Evolutionary conservation across 805 yeast species (phyloP), one percentile per base, ranked within the genome.

Genomic region (Monosporozyma yasuniensis): DNA sequence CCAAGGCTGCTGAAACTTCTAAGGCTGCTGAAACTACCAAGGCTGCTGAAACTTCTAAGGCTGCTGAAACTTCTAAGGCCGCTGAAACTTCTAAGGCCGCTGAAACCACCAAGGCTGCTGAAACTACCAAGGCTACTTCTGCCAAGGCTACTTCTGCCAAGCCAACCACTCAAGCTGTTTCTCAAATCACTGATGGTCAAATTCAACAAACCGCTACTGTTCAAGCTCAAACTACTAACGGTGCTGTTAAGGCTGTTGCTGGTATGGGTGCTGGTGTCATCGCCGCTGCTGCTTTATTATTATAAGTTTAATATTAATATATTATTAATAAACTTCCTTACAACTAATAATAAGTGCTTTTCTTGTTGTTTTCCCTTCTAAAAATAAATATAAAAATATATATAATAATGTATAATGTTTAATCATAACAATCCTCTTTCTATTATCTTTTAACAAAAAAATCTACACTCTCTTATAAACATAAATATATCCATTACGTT

Each of bases 401-500:
- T 38, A 11, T 43, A 43, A 32, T 43, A 4, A 19, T 19, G 8
- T 42, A 23, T 30, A 34, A n/a, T 34, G 19, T 34, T 34, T 34
- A 34, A 34, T 30, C n/a, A 30, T 30, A 6, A 11, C 34, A 6
- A 7, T 30, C 22, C 9, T 21, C 4, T 21, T 27, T n/a, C n/a
- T n/a, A n/a, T n/a, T n/a, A n/a, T n/a, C n/a, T n/a, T n/a, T n/a
- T n/a, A n/a, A n/a, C n/a, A n/a, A n/a, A n/a, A n/a, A 16, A 5
- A 22, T 12, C 22, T 46, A 42, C n/a, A 38, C 23, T 46, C 56
- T 56, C 1, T 58, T 54, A 49, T 60, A 67, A 27, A 66, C 58
- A 54, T 73, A 77, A 3, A 77, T 67, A 54, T 77, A 78, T 2
- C 80, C 74, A 59, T 76, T 73, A 51, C 68, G 67, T 54, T 72